These are phyloP conservation scores for Yarrowia sp. DNA, from an alignment of 805 yeast species.

Conservation along the genomic window DNA sequence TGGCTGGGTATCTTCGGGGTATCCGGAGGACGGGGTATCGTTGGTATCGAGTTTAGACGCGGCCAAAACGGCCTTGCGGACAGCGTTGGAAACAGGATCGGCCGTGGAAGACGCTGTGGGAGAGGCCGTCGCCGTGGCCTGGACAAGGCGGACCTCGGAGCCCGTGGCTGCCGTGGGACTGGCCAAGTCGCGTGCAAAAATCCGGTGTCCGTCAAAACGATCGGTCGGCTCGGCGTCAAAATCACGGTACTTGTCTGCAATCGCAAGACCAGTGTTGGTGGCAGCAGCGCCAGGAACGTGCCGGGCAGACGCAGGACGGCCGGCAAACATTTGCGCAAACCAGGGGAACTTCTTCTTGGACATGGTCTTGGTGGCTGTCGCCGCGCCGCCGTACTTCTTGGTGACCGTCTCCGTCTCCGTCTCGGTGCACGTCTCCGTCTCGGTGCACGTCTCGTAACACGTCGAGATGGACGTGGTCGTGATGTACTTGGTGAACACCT, in stretches of 20 bases:
- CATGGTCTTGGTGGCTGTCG: conserved; percentile 1
- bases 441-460: not conserved
- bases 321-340: conserved; percentile 7
- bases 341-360: conserved; percentile 20
- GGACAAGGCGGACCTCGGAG: not conserved
- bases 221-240: not conserved
- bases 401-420: conserved; percentile 2
- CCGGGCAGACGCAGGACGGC: not conserved
- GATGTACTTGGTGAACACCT: conserved; percentile 8
- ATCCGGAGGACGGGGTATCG: conserved; percentile 5
- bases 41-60: not conserved
- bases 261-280: not conserved
- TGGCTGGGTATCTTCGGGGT: not conserved
- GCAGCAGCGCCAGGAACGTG: conserved; percentile 1
- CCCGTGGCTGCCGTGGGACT: not conserved
- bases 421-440: not conserved
- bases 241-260: conserved; percentile 12
- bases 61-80: too few species aligned
- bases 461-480: not conserved
- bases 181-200: not conserved
- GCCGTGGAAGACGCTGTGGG: not conserved
- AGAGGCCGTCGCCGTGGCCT: not conserved
- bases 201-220: not conserved
- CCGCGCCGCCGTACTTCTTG: conserved; percentile 4
- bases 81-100: not conserved